A percentile compares a stretch with the other conserved stretches of the same genome.
These are phyloP conservation scores for Paspalum vaginatum DNA, from an alignment of 176 grass and related monocot genomes.

Conservation along the genomic window DNA sequence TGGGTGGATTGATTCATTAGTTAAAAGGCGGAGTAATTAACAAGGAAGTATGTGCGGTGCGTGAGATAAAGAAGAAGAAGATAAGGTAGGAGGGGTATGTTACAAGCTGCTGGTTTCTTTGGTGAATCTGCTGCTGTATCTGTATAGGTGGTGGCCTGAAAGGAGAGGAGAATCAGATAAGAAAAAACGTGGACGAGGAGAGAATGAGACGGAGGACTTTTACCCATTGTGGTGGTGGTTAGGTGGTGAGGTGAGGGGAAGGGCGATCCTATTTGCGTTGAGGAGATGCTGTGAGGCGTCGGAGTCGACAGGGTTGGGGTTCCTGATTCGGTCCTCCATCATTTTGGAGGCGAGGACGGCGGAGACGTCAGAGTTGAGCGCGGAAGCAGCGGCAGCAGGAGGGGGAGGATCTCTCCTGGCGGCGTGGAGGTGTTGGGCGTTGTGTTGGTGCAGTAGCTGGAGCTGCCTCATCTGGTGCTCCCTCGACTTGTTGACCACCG, in stretches of 20 bases:
- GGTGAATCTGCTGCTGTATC: conserved; percentile 54
- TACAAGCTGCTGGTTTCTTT: conserved; percentile 75
- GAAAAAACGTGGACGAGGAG: neutral
- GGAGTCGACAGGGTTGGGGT: conserved; percentile 60
- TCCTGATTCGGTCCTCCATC: conserved; percentile 75
- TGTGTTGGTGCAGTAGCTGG: conserved; percentile 72
- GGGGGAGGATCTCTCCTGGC: conserved; percentile 31
- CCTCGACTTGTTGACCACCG: conserved; percentile 52
- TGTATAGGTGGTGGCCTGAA: conserved; percentile 70
- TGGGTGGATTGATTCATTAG: conserved; percentile 27
- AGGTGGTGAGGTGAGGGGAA: conserved; percentile 69
- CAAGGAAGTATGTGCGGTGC: conserved; percentile 17
- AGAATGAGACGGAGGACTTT: neutral
- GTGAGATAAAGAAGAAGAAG: conserved; percentile 18
- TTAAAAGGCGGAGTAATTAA: conserved; percentile 14
- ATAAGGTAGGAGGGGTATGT: conserved; percentile 37
- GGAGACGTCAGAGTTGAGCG: conserved; percentile 70
- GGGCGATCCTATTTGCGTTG: conserved; percentile 65
- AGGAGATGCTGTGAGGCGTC: conserved; percentile 73
- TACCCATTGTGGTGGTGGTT: conserved; percentile 77
- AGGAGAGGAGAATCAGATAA: neutral
- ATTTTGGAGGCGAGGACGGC: conserved; percentile 77
- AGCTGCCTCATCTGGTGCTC: conserved; percentile 68
- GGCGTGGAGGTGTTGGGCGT: conserved; percentile 46
- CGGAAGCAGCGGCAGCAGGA: conserved; percentile 26